Evolutionary conservation across 192 early-diverging fungal genomes (phyloP), one percentile per base, ranked within the genome.

Genomic region (Podila minutissima): DNA sequence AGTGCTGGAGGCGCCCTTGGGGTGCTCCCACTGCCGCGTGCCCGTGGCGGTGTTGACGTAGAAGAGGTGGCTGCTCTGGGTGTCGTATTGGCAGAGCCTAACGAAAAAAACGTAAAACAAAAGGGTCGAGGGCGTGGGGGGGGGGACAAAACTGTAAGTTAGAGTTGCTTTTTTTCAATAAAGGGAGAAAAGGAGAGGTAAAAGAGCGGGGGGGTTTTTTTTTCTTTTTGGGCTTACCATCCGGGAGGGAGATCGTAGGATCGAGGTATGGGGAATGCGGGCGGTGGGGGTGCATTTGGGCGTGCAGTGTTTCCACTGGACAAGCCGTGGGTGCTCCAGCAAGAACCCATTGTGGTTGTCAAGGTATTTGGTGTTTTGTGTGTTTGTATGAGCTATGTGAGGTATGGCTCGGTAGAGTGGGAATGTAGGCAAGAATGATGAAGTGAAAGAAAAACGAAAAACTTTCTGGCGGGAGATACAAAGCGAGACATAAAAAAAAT

Each of bases 21-120:
- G 74, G 32, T 76, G 74, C 15, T 76, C 68, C 74, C 74, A 76
- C 50, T 69, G 67, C 4, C 74, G 28, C 17, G 50, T 15, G 24
- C 68, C 68, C 17, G 74, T 66, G 10, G 63, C 49, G 9, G 35
- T 51, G 59, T 76, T 68, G 62, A 76, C 38, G 49, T 76, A 76
- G 57, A 70, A 76, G 4, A 76, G 64, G 3, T 60, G 74, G 12
- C 50, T 49, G 19, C 46, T 66, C 28, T 69, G 41, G 17, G 62
- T 22, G 62, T 76, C 74, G 28, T 76, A 76, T 61, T 71, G 67
- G 48, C 74, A 76, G 5, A 68, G 6, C 74, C 74, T 76, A 63
- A 28, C 8, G 20, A n/a, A 20, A 29, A 3, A n/a, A 20, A 29
- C 29, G 29, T 29, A 29, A 29, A 29, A 2, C 29, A 29, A 29